Base-by-base conservation (phyloP, 768 basidiomycete genomes). In the Amanita muscaria region DNA sequence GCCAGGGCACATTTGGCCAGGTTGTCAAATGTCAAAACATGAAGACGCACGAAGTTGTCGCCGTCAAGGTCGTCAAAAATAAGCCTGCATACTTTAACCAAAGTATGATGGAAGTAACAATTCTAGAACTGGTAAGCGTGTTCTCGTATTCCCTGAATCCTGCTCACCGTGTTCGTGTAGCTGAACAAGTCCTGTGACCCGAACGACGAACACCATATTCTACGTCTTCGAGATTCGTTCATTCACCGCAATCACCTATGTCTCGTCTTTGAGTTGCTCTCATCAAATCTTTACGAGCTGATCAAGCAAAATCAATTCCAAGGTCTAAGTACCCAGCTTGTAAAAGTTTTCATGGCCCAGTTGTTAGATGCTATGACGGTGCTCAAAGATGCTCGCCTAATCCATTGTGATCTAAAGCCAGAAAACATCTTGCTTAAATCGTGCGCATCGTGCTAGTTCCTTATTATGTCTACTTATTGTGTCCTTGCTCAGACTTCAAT, bases 271-370 rank as follows among this genome's bases (percentile, higher is more conserved):
- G 94, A 99, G 63, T 76, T 97, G 38, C 76, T 99, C 8, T 93
- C 91, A 5, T 96, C 91, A 24, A 99, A 99, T 58, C 73, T 99
- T 46, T 99, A 98, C 69, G 96, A 99, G 63, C 77, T 99, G 59
- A 98, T 99, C 78, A 99, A 99, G 70, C 96, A 99, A 67, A 99
- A 99, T 64, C 90, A 93, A 60, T 99, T 98, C 74, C 88, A 96
- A 63, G 96, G 96, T 2, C 69, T 99, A 35, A 89, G 86, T 64
- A 94, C 92, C 4, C 89, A 93, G 59, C 83, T 99, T 39, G 96
- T 99, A 59, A 94, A 98, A 59, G 96, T 99, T 35, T 99, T 99
- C 61, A 98, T 94, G 52, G 87, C 88, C 0, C 96, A 99, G 63
- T 66, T 99, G 22, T 68, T 99, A 46, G 94, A 99, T 57, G 82